Evolutionary conservation across 2,329 filamentous ascomycete genomes (phyloP).

Genomic region (Cladophialophora bantiana): DNA sequence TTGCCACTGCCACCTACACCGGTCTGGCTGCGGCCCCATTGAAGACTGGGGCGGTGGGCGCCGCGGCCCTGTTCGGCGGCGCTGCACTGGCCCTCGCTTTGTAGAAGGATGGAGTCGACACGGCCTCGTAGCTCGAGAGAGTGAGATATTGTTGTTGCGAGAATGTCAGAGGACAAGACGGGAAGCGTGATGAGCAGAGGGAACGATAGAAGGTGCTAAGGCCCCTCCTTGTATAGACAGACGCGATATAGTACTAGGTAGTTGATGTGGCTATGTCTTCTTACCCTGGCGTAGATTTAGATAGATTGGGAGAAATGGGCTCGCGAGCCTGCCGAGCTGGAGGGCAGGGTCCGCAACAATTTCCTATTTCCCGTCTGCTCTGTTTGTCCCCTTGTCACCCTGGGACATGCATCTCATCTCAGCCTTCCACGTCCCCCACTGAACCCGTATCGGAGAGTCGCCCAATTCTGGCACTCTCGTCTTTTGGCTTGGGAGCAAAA

Average conservation of each 20-base stretch:
- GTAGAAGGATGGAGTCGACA: background rate
- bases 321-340: background rate
- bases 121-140: background rate
- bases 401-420: background rate
- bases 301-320: too few relatives aligned
- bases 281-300: too few relatives aligned
- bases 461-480: background rate
- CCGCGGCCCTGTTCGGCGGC: constrained; percentile 1
- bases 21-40: constrained; percentile 8
- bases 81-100: constrained; percentile 2
- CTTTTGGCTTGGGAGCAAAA: background rate
- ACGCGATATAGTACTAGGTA: too few relatives aligned
- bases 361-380: background rate
- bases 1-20: constrained; percentile 6
- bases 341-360: background rate
- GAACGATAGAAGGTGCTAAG: too few relatives aligned
- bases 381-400: background rate
- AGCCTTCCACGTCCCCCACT: background rate
- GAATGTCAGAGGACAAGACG: background rate
- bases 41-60: constrained; percentile 12
- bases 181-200: background rate
- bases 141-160: background rate
- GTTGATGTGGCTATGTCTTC: too few relatives aligned
- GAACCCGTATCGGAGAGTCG: background rate
- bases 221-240: too few relatives aligned